phyloP scores from a whole-genome alignment of 306 rosid genomes.

The barrel medic (Medicago truncatula) region DNA sequence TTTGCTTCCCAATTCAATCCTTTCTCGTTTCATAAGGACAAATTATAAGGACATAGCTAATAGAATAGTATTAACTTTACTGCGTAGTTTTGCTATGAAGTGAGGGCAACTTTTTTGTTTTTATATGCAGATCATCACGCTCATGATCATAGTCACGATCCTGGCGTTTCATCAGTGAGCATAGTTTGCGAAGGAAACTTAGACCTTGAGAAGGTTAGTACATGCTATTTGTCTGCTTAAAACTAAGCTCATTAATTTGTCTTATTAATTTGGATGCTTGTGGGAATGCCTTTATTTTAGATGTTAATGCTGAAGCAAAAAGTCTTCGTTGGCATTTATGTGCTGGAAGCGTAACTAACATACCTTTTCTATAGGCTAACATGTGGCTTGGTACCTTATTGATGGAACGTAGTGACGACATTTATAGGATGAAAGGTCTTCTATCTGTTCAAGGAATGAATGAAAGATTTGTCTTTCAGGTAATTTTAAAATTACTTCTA shows the following conservation, averaged over 20 bases:
- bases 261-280: constrained; percentile 13
- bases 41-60: neutral
- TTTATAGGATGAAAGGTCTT: constrained; percentile 96
- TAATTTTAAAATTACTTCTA: constrained; percentile 33
- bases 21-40: constrained; percentile 19
- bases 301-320: constrained; percentile 14
- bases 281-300: constrained; percentile 12
- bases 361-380: constrained; percentile 68
- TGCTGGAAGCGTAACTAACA: constrained; percentile 5
- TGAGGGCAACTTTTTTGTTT: constrained; percentile 28
- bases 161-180: constrained; percentile 93
- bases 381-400: constrained; percentile 90
- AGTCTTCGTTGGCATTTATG: constrained; percentile 14
- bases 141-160: constrained; percentile 91
- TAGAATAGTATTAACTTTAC: neutral
- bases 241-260: constrained; percentile 25
- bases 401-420: constrained; percentile 87
- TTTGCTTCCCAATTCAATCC: constrained; percentile 38
- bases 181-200: constrained; percentile 96
- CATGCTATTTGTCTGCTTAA: constrained; percentile 21
- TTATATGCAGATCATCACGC: constrained; percentile 74
- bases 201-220: constrained; percentile 92
- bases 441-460: constrained; percentile 89
- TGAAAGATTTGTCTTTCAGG: constrained; percentile 99
- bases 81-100: constrained; percentile 33